Evolutionary conservation across 495 filamentous ascomycete genomes (phyloP), one percentile per base, ranked within the genome.

Genomic region (Penicillium odoratum): DNA sequence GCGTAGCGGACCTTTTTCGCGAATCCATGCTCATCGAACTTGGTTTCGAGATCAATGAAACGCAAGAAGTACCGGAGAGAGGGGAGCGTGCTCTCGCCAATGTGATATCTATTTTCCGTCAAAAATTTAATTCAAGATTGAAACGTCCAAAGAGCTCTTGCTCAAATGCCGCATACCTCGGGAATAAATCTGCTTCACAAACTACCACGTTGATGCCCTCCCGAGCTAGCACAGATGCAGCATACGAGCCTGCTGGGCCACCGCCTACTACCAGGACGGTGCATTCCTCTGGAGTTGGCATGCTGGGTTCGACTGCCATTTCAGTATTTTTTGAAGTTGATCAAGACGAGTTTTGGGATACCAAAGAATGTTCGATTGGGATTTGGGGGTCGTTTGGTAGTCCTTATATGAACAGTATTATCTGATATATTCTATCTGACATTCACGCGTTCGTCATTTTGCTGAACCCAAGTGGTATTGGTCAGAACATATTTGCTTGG

Each of bases 201-300:
- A 80, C 18, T 8, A 78, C 72, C 13, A 62, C 60, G 43, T 72
- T 67, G 34, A 81, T 48, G 7, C 76, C 76, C 53, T 82, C 78
- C 4, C 78, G 71, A 0, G 77, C 77, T 13, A 82, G 55, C 0
- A 54, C 77, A 1, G 69, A 61, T 8, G 79, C 73, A 9, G 78
- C 51, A 52, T 78, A 81, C 0, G 79, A 78, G 11, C 79, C 78
- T 3, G 51, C 77, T 16, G 78, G 79, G 2, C 78, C 78, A 48
- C 78, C 78, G 25, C 78, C 78, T 0, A 80, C 53, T 2, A 82
- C 74, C 1, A 82, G 64, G 4, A 82, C 74, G 9, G 67, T 71
- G 52, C 60, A 70, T 15, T 69, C 47, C n/a, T 60, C 21, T 1
- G 79, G 78, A 51, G 80, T 68, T 21, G 66, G 57, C 34, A 38